phyloP scores from a whole-genome alignment of 345 rosid genomes.

The Mercurialis annua region DNA sequence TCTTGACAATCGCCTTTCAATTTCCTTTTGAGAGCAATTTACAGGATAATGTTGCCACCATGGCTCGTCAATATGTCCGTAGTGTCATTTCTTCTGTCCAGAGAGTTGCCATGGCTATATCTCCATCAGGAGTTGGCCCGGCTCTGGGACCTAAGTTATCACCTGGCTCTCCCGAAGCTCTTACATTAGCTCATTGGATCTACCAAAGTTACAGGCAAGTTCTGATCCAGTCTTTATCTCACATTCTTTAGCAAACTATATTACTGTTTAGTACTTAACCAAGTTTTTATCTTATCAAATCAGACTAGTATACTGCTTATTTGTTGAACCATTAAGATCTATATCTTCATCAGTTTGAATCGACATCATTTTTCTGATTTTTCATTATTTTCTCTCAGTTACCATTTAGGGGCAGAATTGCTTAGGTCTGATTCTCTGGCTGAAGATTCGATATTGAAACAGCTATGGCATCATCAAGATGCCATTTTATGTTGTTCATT shows the following conservation, averaged over 20 bases:
- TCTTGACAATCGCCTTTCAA: constrained; percentile 96
- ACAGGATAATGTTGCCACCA: constrained; percentile 87
- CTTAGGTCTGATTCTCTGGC: constrained; percentile 53
- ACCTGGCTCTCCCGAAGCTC: constrained; percentile 93
- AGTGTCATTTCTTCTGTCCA: constrained; percentile 93
- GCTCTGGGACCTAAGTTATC: constrained; percentile 61
- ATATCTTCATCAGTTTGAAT: not conserved
- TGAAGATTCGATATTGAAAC: constrained; percentile 61
- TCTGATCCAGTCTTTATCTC: not conserved
- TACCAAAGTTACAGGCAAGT: constrained; percentile 75
- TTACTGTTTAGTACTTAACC: not conserved
- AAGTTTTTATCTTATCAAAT: not conserved
- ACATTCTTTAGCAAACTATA: not conserved
- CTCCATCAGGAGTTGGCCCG: constrained; percentile 77
- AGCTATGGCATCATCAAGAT: constrained; percentile 86
- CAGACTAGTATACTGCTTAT: not conserved
- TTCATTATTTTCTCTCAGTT: constrained; percentile 39
- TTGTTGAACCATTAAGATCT: constrained; percentile 2
- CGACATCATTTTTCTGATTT: constrained; percentile 7
- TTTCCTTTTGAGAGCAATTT: constrained; percentile 85
- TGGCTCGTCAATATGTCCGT: constrained; percentile 91
- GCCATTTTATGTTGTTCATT: constrained; percentile 90
- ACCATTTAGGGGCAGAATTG: constrained; percentile 66
- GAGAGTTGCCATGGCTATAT: constrained; percentile 93
- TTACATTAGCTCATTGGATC: constrained; percentile 88